A percentile compares a stretch with the other conserved stretches of the same genome.
These are phyloP conservation scores for Microbotryum saponariae DNA, from an alignment of 1,284 basidiomycete species.

Conservation along the genomic window DNA sequence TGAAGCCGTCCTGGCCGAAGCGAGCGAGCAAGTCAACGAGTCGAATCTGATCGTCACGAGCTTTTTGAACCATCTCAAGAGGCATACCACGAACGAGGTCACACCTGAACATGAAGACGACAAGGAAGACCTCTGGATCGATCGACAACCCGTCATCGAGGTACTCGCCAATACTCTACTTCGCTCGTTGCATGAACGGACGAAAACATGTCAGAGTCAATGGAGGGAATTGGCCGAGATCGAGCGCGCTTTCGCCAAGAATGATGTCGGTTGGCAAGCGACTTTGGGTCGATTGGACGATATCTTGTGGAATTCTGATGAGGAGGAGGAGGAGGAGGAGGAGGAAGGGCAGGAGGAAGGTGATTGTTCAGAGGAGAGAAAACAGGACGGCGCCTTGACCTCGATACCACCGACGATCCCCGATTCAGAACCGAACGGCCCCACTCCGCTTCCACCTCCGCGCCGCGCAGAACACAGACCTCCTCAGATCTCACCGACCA, in stretches of 20 bases:
- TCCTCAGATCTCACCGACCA: background rate
- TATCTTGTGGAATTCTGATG: background rate
- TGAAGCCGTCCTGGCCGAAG: too few species aligned
- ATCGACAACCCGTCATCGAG: slow-evolving; percentile 20
- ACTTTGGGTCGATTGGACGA: slow-evolving; percentile 9
- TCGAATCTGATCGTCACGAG: background rate
- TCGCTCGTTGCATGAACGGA: slow-evolving; percentile 8
- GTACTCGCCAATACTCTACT: slow-evolving; percentile 7
- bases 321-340: background rate
- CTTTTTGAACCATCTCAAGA: background rate
- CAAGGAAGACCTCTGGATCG: slow-evolving; percentile 5
- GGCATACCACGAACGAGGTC: background rate
- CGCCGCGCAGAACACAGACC: background rate
- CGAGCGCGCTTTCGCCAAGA: slow-evolving; percentile 10
- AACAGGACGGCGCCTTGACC: background rate
- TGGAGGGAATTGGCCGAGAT: slow-evolving; percentile 10
- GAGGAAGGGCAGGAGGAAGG: background rate
- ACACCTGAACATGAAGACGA: background rate
- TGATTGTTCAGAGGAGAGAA: background rate
- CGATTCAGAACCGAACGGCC: background rate
- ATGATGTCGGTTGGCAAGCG: slow-evolving; percentile 5
- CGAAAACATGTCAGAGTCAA: slow-evolving; percentile 6
- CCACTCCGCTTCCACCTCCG: background rate
- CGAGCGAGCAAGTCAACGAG: background rate
- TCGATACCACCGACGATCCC: background rate